Evolutionary conservation across 2,329 filamentous ascomycete genomes (phyloP), one percentile per base, ranked within the genome.

Genomic region (Neonectria faginata): DNA sequence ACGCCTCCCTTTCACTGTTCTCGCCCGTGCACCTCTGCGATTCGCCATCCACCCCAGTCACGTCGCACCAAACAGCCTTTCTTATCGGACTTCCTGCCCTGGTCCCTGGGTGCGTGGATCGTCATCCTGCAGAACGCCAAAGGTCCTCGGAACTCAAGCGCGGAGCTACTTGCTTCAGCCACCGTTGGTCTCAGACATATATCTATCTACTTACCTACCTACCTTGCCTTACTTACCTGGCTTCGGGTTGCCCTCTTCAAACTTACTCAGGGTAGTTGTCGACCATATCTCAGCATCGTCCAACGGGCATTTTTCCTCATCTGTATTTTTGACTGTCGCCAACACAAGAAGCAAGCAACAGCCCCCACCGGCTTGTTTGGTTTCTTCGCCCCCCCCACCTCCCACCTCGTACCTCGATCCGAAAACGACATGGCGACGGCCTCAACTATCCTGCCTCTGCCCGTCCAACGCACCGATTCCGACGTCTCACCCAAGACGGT

Each of bases 401-500:
- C 36, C 42, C 59, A 55, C 50, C 25, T 25, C 36, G 7, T 20
- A 45, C 6, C 51, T 44, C 36, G 42, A 59, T 59, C 41, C 52
- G 33, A 60, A 60, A 65, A 22, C 45, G 59, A 65, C 29, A 70
- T 67, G 64, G 69, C 72, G 52, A 76, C 69, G 41, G 29, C 60
- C 44, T 71, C 75, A 36, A 67, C 65, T 51, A 59, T 62, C 53
- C 73, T 72, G 57, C 69, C 68, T 69, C 52, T 63, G 51, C 42
- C 68, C 36, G 57, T 74, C 36, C 72, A 75, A 57, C 80, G 78
- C 64, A 75, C 80, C 55, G 80, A 79, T 66, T 81, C 79, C 18
- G 81, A 83, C 50, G 70, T 84, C 60, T 85, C 83, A 62, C 82
- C 83, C 29, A 76, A 75, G 58, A 78, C 82, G 7, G 62, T 72